Base-by-base conservation (phyloP, 2,329 filamentous ascomycete species). In the Neofusicoccum ribis region DNA sequence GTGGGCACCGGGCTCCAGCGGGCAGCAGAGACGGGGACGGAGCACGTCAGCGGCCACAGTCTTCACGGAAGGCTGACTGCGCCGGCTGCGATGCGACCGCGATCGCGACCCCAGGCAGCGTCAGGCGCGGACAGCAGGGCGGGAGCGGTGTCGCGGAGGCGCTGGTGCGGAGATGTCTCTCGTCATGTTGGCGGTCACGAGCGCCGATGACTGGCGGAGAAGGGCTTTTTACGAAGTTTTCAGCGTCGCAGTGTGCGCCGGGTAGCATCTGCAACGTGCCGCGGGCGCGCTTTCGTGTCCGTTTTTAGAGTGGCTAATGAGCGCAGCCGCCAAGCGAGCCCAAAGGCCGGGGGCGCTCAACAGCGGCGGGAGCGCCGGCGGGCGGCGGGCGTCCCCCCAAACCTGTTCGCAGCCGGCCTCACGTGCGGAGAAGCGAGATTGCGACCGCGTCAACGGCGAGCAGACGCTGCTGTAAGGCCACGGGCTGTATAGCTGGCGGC, bases 381-480 rank as follows among this genome's bases (percentile, higher is more conserved):
- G 17, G 46, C 46, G 46, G 46, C 46, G 20, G 46, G 3, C 46
- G 27, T 27, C 46, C 46, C 46, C 27, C 27, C 27, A 31, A 31
- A 7, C 27, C 27, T 31, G 27, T 1, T 23, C 37, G 23, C 39
- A 7, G 39, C 20, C 56, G 47, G 41, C 56, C 27, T 47, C 56
- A 47, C 56, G 56, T 60, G 56, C 56, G 43, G 56, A 60, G 56
- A 60, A 60, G 56, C 56, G 56, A 60, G 31, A 60, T 60, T 60
- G 56, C 56, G 56, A 36, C 56, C 31, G 56, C 43, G 56, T 39
- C 43, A 41, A 23, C 54, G 27, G 39, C 41, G 54, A 36, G 17
- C 17, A 20, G n/a, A 31, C 27, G 27, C 27, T 31, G 27, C 27
- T 31, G 27, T 31, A 31, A 31, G 27, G 27, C 27, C 27, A 31